Evolutionary conservation across 805 yeast genomes (phyloP).

Genomic region (Candida maris): DNA sequence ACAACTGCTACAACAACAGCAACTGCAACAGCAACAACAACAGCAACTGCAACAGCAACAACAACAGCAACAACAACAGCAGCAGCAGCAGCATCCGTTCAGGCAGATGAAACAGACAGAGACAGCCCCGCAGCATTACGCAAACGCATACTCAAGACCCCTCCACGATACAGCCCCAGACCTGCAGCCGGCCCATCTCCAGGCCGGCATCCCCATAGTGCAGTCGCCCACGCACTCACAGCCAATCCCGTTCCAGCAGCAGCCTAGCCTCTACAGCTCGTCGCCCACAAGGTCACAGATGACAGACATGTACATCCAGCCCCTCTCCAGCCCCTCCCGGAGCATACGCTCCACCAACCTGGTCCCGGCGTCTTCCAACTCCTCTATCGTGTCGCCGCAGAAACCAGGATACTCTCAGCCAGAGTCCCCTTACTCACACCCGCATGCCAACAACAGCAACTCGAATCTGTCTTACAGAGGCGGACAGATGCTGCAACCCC

Average conservation of each 20-base stretch:
- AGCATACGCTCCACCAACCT: conserved; percentile 30
- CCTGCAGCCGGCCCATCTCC: conserved; percentile 17
- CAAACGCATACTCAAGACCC: conserved; percentile 15
- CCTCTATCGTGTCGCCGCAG: conserved; percentile 29
- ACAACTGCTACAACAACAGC: conserved; percentile 32
- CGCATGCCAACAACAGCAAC: conserved; percentile 27
- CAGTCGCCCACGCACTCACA: conserved; percentile 17
- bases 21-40: conserved; percentile 31
- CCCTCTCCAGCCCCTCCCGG: conserved; percentile 34
- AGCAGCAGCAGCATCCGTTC: conserved; percentile 13
- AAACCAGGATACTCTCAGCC: conserved; percentile 16
- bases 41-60: conserved; percentile 29
- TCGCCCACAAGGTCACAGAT: conserved; percentile 25
- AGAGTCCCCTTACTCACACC: conserved; percentile 20
- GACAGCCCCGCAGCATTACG: conserved; percentile 12
- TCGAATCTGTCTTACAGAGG: conserved; percentile 22
- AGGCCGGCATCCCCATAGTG: conserved; percentile 23
- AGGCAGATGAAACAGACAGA: conserved; percentile 15
- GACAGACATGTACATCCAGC: conserved; percentile 25
- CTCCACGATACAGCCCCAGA: conserved; percentile 8
- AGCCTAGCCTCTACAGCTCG: conserved; percentile 17
- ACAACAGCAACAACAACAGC: conserved; percentile 10
- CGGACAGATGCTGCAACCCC: conserved; percentile 10
- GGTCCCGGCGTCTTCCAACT: conserved; percentile 29
- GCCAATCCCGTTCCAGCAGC: conserved; percentile 6